Evolutionary conservation across 2,329 filamentous ascomycete species (phyloP).

Genomic region (Fusarium xylarioides): DNA sequence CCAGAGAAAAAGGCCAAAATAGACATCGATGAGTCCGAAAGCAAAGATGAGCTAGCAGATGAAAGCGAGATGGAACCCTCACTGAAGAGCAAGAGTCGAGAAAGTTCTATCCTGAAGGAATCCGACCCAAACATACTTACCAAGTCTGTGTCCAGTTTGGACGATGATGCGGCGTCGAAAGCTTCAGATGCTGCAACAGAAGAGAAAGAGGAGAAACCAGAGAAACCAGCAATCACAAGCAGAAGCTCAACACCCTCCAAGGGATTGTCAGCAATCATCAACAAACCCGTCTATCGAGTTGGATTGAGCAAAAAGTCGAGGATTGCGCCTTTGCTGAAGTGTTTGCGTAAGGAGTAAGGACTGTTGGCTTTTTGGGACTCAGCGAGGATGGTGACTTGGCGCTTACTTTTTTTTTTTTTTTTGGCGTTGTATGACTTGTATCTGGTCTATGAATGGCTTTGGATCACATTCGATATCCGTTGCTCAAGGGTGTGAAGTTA

Average conservation of each 20-base stretch:
- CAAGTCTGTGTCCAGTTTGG: background rate
- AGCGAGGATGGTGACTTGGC: background rate
- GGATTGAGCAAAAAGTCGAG: constrained; percentile 60
- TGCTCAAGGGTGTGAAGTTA: background rate
- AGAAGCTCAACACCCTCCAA: constrained; percentile 23
- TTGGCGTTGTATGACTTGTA: background rate
- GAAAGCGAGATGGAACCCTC: background rate
- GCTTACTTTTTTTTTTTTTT: background rate
- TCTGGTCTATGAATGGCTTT: background rate
- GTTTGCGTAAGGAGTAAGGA: constrained; percentile 61
- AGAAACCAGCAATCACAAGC: background rate
- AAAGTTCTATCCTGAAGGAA: constrained; percentile 20
- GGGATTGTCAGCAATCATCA: constrained; percentile 32
- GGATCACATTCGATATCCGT: background rate
- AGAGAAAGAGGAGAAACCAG: constrained; percentile 11
- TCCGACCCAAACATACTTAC: background rate
- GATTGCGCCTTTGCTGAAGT: constrained; percentile 62
- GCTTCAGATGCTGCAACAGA: background rate
- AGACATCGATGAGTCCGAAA: background rate
- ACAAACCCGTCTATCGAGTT: constrained; percentile 58
- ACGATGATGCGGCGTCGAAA: constrained; percentile 3
- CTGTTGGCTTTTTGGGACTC: background rate
- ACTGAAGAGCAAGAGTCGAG: background rate
- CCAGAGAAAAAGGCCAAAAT: constrained; percentile 1
- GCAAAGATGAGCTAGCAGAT: constrained; percentile 1